Percentiles rank a stretch among this genome's conserved stretches.
Evolutionary conservation across 306 rosid species (phyloP).

Genomic region (Cucurbita maxima): DNA sequence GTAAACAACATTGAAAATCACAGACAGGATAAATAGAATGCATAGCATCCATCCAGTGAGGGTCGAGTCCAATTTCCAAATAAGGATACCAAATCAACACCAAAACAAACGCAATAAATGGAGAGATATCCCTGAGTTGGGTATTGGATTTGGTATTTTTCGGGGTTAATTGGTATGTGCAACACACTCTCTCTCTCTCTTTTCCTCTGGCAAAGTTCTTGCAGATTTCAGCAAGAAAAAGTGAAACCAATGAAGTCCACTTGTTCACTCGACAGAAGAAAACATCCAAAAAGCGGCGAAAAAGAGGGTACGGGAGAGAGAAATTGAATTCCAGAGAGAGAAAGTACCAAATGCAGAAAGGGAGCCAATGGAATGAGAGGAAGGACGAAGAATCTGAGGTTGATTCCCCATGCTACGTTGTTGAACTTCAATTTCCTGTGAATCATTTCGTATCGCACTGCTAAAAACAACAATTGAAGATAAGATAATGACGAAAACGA

Average conservation of each 20-base stretch:
- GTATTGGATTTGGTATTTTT: not conserved
- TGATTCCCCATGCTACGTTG: not conserved
- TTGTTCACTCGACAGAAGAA: not conserved
- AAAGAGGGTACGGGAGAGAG: not conserved
- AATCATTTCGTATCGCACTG: not conserved
- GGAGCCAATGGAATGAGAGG: not conserved
- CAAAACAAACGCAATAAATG: conserved; percentile 8
- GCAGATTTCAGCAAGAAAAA: not conserved
- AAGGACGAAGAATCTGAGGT: not conserved
- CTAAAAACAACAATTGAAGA: not conserved
- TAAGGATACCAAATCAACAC: conserved; percentile 11
- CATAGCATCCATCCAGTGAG: not conserved
- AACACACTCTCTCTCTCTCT: not conserved
- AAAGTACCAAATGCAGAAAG: not conserved
- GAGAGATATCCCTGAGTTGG: conserved; percentile 8
- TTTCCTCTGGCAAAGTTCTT: not conserved
- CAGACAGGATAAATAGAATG: conserved; percentile 5
- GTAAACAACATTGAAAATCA: not conserved
- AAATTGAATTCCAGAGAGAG: not conserved
- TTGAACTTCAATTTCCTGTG: not conserved
- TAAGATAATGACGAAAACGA: not conserved
- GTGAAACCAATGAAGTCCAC: not conserved
- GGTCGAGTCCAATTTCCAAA: not conserved
- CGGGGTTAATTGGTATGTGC: not conserved
- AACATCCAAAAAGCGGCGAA: not conserved